Evolutionary conservation across 768 basidiomycete species (phyloP), one percentile per base, ranked within the genome.

Genomic region (Hygrocybe coccinea): DNA sequence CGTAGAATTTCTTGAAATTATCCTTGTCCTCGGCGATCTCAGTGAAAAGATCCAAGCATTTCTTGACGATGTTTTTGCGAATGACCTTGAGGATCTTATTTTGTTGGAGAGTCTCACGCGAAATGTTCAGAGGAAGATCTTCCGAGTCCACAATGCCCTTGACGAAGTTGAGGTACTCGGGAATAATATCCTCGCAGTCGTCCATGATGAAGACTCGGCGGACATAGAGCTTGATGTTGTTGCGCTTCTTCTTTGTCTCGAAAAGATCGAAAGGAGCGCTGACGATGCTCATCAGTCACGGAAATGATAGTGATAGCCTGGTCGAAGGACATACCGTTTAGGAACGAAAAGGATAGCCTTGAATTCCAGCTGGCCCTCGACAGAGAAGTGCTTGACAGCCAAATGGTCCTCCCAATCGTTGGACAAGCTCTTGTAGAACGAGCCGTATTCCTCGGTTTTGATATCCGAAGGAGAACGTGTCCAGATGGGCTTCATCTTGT

Each of bases 151-250:
- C 97, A 71, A 99, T 97, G 81, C 93, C 93, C 84, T 97, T 97
- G 79, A 97, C 86, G 73, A 97, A 98, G 83, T 97, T 97, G 74
- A 97, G 91, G 82, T 98, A 98, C 74, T 98, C 95, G 64, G 95
- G 95, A 69, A 95, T 98, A 70, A 97, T 80, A 68, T 99, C 97
- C 79, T 98, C 95, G 72, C 95, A 98, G 75, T 97, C 95, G 76
- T 99, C 97, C 92, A 97, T 97, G 83, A 99, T 98, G 83, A 99
- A 98, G 68, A 98, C 95, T 55, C 97, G 93, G 80, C 97, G 92
- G 65, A 99, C 97, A 71, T 98, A 99, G 71, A 99, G 94, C 79
- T 99, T 99, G 84, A 99, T 98, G 89, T 98, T 98, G 84, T 97
- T 97, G 67, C 95, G 91, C 85, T 98, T 98, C 90, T 98, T 98